These are phyloP conservation scores for Penicillium taxi DNA, from an alignment of 495 filamentous ascomycete species.

Conservation along the genomic window DNA sequence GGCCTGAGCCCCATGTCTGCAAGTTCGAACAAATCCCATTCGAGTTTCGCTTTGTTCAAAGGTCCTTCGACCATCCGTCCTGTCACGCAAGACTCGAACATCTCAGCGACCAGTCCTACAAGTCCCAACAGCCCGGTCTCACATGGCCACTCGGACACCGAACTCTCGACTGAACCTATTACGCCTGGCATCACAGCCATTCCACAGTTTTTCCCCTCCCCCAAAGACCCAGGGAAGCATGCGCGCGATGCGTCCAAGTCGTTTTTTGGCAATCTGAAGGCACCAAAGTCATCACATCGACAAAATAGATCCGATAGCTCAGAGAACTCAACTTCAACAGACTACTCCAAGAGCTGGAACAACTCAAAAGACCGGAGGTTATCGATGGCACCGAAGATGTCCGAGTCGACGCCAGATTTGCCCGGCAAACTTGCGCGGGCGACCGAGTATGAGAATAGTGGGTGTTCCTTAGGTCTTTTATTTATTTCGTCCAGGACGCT, in stretches of 20 bases:
- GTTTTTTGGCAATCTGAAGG: slow-evolving; percentile 50
- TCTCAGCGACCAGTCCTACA: slow-evolving; percentile 27
- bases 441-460: slow-evolving; percentile 27
- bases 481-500: slow-evolving; percentile 2
- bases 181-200: slow-evolving; percentile 48
- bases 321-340: slow-evolving; percentile 28
- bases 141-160: slow-evolving; percentile 3
- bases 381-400: slow-evolving; percentile 24
- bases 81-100: slow-evolving; percentile 35
- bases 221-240: slow-evolving; percentile 41
- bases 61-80: slow-evolving; percentile 40
- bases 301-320: slow-evolving; percentile 37
- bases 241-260: slow-evolving; percentile 47
- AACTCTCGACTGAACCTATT: slow-evolving; percentile 28
- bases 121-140: slow-evolving; percentile 24
- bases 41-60: slow-evolving; percentile 36
- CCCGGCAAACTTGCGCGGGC: slow-evolving; percentile 23
- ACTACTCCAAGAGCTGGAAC: slow-evolving; percentile 37
- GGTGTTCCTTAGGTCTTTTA: slow-evolving; percentile 3
- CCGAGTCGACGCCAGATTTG: slow-evolving; percentile 40
- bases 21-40: slow-evolving; percentile 36
- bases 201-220: slow-evolving; percentile 46
- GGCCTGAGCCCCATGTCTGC: slow-evolving; percentile 37
- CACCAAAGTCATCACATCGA: slow-evolving; percentile 45
- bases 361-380: slow-evolving; percentile 36